Evolutionary conservation across 176 grass and related monocot species (phyloP).

Genomic region (Typha latifolia): DNA sequence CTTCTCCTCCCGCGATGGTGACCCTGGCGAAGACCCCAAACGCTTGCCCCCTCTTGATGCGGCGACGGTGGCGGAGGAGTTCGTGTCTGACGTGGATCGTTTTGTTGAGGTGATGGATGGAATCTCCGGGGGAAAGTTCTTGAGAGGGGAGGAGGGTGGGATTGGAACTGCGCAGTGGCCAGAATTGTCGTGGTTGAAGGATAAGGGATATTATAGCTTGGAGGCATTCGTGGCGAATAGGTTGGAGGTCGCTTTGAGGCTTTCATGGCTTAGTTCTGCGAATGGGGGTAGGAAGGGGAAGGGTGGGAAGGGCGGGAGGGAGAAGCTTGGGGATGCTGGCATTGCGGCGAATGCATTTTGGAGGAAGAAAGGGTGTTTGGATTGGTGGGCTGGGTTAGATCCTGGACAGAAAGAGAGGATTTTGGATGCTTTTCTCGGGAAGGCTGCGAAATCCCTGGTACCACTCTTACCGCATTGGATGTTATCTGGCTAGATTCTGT

Average conservation of each 20-base stretch:
- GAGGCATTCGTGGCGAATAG: slow-evolving; percentile 70
- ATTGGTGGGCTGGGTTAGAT: slow-evolving; percentile 87
- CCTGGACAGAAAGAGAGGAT: slow-evolving; percentile 48
- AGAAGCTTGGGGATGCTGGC: slow-evolving; percentile 41
- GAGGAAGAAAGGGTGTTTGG: slow-evolving; percentile 90
- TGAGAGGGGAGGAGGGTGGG: slow-evolving; percentile 41
- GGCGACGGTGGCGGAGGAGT: slow-evolving; percentile 54
- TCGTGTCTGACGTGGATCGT: slow-evolving; percentile 51
- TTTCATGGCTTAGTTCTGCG: slow-evolving; percentile 44
- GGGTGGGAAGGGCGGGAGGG: slow-evolving; percentile 51
- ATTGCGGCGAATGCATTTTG: slow-evolving; percentile 71
- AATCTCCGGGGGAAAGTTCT: slow-evolving; percentile 69
- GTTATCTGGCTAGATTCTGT: no score
- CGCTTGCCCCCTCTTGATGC: slow-evolving; percentile 24
- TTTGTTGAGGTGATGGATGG: slow-evolving; percentile 75
- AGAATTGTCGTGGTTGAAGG: slow-evolving; percentile 76
- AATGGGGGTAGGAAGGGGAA: slow-evolving; percentile 34
- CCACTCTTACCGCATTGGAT: slow-evolving; percentile 9
- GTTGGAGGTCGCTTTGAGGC: slow-evolving; percentile 69
- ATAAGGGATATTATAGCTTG: slow-evolving; percentile 74
- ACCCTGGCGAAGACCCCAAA: slow-evolving; percentile 2
- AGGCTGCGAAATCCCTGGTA: slow-evolving; percentile 59
- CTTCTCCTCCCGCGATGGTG: slow-evolving; percentile 41
- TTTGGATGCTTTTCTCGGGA: slow-evolving; percentile 53
- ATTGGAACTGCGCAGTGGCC: slow-evolving; percentile 38